Percentiles rank a stretch among this genome's conserved stretches.
Evolutionary conservation across 257 asterid genomes (phyloP).

Genomic region (Ballota nigra): DNA sequence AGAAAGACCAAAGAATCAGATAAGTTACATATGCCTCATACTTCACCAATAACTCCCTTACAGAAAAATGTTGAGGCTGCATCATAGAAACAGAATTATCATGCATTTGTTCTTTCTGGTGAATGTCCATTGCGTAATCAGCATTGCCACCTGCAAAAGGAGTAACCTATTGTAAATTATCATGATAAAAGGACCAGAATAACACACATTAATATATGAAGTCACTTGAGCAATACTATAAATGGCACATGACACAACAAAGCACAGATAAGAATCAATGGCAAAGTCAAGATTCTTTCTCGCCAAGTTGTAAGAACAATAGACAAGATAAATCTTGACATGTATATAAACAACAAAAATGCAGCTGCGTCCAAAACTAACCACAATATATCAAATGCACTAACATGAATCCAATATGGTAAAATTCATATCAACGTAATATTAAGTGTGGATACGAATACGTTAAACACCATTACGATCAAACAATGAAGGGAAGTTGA

Average conservation of each 20-base stretch:
- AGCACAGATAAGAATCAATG: background rate
- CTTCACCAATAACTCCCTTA: constrained; percentile 38
- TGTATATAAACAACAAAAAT: background rate
- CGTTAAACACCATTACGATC: background rate
- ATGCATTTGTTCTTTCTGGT: constrained; percentile 91
- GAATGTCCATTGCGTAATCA: constrained; percentile 77
- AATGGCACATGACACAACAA: constrained; percentile 13
- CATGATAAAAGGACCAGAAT: background rate
- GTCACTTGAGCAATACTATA: background rate
- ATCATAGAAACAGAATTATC: constrained; percentile 80
- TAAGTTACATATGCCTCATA: constrained; percentile 5
- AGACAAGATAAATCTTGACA: constrained; percentile 3
- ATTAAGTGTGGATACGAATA: constrained; percentile 5
- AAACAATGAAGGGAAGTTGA: constrained; percentile 8
- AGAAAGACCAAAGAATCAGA: constrained; percentile 11
- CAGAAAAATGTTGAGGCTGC: constrained; percentile 93
- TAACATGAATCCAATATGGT: background rate
- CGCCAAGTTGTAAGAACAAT: constrained; percentile 1
- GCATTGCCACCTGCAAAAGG: constrained; percentile 70
- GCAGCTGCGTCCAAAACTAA: constrained; percentile 8
- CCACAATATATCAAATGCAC: constrained; percentile 2
- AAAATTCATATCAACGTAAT: constrained; percentile 3
- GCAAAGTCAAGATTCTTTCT: background rate
- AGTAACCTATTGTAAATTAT: constrained; percentile 18
- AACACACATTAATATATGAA: background rate